Evolutionary conservation across 345 rosid genomes (phyloP).

Genomic region (Eucalyptus sp.): DNA sequence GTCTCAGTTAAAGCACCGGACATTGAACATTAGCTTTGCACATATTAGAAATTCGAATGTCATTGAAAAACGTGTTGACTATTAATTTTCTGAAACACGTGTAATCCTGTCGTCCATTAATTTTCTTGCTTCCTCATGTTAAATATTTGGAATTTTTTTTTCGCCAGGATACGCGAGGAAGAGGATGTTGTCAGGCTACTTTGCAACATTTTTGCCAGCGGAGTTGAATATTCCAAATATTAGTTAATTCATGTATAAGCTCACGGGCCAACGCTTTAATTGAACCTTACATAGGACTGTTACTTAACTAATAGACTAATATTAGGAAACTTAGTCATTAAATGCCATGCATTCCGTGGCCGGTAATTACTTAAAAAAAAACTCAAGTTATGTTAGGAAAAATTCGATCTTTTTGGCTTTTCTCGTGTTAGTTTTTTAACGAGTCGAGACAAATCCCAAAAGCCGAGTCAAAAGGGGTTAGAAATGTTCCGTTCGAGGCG

Average conservation of each 20-base stretch:
- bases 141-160: not conserved
- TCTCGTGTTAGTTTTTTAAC: not conserved
- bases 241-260: not conserved
- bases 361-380: not conserved
- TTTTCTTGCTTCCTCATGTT: not conserved
- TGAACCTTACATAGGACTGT: not conserved
- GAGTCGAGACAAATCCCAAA: not conserved
- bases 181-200: not conserved
- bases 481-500: not conserved
- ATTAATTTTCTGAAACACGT: not conserved
- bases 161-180: not conserved
- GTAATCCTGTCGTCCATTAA: rapidly evolving
- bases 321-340: too few species aligned
- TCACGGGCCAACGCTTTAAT: not conserved
- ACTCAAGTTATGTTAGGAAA: not conserved
- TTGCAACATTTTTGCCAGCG: not conserved
- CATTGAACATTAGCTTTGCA: not conserved
- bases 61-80: not conserved
- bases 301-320: not conserved
- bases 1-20: not conserved
- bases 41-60: not conserved
- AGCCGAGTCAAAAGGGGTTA: not conserved
- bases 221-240: not conserved
- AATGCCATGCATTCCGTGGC: not conserved
- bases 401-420: not conserved